Evolutionary conservation across 805 yeast species (phyloP).

Genomic region (Brettanomyces nanus): DNA sequence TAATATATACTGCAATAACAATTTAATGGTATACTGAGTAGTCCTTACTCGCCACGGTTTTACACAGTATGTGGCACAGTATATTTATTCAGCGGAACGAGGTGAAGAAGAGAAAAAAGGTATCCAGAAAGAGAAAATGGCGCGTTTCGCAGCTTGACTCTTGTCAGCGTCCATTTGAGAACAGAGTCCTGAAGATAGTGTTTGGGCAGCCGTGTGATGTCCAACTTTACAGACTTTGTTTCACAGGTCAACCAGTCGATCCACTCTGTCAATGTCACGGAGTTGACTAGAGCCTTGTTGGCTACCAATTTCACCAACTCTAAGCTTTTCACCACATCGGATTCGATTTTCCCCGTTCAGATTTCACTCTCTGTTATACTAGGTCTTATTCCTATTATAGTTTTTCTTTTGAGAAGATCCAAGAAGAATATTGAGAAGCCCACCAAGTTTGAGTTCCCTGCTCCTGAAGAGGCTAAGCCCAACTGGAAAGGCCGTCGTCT

Average conservation of each 20-base stretch:
- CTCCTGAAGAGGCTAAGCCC: slow-evolving; percentile 73
- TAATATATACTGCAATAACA: no score
- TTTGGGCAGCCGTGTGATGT: slow-evolving; percentile 1
- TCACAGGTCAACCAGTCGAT: slow-evolving; percentile 18
- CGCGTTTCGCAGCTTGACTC: no score
- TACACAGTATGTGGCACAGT: no score
- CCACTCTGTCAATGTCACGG: slow-evolving; percentile 14
- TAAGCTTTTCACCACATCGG: slow-evolving; percentile 2
- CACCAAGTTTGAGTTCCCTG: slow-evolving; percentile 41
- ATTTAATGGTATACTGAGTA: no score
- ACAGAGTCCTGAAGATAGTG: no score
- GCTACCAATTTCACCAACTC: slow-evolving; percentile 9
- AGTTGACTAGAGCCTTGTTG: slow-evolving; percentile 9
- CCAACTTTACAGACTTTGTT: slow-evolving; percentile 15
- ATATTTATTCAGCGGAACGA: no score
- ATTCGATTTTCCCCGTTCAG: slow-evolving; percentile 20
- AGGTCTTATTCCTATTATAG: slow-evolving; percentile 16
- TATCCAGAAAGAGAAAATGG: no score
- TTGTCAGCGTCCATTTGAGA: no score
- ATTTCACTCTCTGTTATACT: slow-evolving; percentile 22
- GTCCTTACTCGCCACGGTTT: no score
- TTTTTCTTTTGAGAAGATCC: slow-evolving; percentile 17
- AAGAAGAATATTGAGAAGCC: slow-evolving; percentile 25
- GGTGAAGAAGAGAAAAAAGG: no score
- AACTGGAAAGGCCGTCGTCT: slow-evolving; percentile 89